These are phyloP conservation scores for Taiozyma sp. DNA, from an alignment of 1,139 yeast genomes.

Conservation along the genomic window DNA sequence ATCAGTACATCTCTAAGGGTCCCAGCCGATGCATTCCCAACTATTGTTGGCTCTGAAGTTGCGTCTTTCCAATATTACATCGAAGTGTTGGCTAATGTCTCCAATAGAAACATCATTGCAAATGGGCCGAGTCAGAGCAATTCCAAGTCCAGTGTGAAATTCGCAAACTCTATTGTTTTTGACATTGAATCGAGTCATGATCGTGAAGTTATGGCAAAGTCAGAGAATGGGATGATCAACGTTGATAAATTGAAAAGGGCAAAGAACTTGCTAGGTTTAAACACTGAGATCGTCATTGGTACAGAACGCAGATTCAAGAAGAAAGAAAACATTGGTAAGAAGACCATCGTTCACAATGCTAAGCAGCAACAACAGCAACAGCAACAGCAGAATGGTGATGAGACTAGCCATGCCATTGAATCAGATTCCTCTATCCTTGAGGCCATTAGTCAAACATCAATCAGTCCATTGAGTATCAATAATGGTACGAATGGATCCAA, in stretches of 20 bases:
- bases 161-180: conserved; percentile 36
- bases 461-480: conserved; percentile 25
- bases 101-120: conserved; percentile 36
- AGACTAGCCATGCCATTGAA: conserved; percentile 1
- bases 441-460: conserved; percentile 18
- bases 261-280: conserved; percentile 72
- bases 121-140: conserved; percentile 19
- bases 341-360: conserved; percentile 6
- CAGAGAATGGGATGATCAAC: conserved; percentile 48
- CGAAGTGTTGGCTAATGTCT: conserved; percentile 73
- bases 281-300: conserved; percentile 77
- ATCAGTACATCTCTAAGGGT: conserved; percentile 62
- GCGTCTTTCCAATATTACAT: conserved; percentile 83
- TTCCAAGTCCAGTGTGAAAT: conserved; percentile 16
- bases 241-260: conserved; percentile 73
- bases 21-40: conserved; percentile 85
- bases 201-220: conserved; percentile 19
- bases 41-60: conserved; percentile 67
- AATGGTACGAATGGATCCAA: neutral
- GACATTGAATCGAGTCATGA: conserved; percentile 29
- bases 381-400: neutral
- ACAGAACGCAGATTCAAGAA: conserved; percentile 33
- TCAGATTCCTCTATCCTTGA: conserved; percentile 12
- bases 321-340: conserved; percentile 8
- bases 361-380: neutral